These are phyloP conservation scores for Aureobasidium leucospermi DNA, from an alignment of 2,329 filamentous ascomycete species.

Conservation along the genomic window DNA sequence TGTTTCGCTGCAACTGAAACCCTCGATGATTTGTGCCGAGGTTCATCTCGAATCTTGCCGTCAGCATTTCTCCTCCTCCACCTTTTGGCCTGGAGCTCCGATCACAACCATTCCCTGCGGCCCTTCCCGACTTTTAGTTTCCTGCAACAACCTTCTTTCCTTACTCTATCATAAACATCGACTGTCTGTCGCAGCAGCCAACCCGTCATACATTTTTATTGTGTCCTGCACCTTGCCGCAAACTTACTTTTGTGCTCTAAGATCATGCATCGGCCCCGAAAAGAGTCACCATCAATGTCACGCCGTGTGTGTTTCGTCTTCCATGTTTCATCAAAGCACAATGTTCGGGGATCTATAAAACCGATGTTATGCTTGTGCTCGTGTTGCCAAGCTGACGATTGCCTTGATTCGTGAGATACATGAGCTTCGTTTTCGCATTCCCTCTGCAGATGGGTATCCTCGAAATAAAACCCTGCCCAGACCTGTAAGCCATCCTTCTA, in stretches of 20 bases:
- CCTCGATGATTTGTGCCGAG: background rate
- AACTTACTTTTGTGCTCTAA: background rate
- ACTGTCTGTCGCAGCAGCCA: slow-evolving; percentile 2
- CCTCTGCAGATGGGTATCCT: background rate
- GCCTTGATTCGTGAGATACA: background rate
- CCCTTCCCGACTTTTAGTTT: background rate
- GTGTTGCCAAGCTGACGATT: background rate
- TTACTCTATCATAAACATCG: background rate
- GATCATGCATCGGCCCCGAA: background rate
- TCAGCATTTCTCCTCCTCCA: background rate
- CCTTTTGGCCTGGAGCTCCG: background rate
- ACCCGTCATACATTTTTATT: background rate
- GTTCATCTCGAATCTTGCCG: background rate
- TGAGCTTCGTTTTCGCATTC: background rate
- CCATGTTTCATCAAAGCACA: background rate
- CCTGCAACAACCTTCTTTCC: background rate
- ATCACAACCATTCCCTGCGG: background rate
- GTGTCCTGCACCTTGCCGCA: background rate
- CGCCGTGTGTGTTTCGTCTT: background rate
- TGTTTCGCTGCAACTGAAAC: background rate
- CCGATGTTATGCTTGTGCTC: background rate
- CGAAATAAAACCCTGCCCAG: background rate
- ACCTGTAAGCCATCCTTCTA: background rate
- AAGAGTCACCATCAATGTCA: background rate
- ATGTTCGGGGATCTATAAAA: background rate